phyloP scores from a whole-genome alignment of 495 filamentous ascomycete species.

The Pyrenula massariospora region DNA sequence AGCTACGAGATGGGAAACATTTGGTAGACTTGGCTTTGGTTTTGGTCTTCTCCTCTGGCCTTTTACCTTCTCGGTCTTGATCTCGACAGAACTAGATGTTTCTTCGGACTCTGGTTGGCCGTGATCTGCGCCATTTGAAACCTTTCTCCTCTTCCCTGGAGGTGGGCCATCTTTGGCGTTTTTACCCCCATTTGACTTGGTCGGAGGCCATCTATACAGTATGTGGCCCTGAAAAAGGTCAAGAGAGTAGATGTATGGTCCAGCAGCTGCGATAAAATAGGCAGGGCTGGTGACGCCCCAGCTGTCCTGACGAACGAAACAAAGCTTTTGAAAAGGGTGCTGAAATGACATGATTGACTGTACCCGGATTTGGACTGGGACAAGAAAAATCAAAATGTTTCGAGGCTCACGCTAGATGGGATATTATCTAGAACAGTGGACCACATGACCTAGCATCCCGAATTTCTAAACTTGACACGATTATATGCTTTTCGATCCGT shows the following conservation, averaged over 20 bases:
- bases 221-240: conserved; percentile 27
- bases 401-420: too few relatives aligned
- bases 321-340: conserved; percentile 1
- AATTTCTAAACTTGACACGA: too few relatives aligned
- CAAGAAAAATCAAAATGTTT: too few relatives aligned
- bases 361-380: too few relatives aligned
- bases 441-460: too few relatives aligned
- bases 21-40: conserved; percentile 22
- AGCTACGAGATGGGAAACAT: conserved; percentile 43
- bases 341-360: background rate
- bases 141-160: conserved; percentile 40
- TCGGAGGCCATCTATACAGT: conserved; percentile 37
- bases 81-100: conserved; percentile 15
- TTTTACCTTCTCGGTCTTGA: conserved; percentile 5
- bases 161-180: conserved; percentile 21
- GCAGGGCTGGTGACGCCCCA: conserved; percentile 14
- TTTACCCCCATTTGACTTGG: conserved; percentile 8
- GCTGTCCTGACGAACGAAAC: background rate
- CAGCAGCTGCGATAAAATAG: conserved; percentile 46
- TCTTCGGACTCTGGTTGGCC: conserved; percentile 7
- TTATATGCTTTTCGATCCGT: too few relatives aligned
- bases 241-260: conserved; percentile 41
- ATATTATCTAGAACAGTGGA: too few relatives aligned
- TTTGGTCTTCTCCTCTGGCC: conserved; percentile 5
- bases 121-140: conserved; percentile 12